Base-by-base conservation (phyloP, 2,329 filamentous ascomycete genomes). In the Ophidiomyces ophidiicola region DNA sequence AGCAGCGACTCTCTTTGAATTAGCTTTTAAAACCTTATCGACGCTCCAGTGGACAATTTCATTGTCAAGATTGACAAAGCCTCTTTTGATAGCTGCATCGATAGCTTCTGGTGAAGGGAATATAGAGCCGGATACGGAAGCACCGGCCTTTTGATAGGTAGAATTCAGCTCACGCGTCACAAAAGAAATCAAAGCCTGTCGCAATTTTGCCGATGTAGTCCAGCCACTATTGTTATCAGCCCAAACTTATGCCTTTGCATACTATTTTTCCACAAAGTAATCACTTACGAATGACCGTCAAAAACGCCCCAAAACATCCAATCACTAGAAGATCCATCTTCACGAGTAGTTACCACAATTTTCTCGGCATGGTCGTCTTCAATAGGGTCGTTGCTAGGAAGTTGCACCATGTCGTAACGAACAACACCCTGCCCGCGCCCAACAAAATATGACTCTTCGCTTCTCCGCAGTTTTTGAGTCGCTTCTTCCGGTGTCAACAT, bases 291-390 rank as follows among this genome's bases (percentile, higher is more conserved):
- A 62, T 98, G 90, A 0, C 90, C 90, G 56, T 98, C 90, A 60
- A 96, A 98, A 12, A 98, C 87, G 42, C 87, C 90, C 90, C 92
- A 98, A 60, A 98, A 98, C 86, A 96, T 96, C 90, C 90, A 98
- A 61, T 98, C 92, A 45, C 74, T 83, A 43, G 70, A 76, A 11
- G 71, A 69, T 25, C 70, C 62, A 56, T 72, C 63, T 52, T 72
- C 66, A 5, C 68, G 67, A 11, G 70, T 68, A 18, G 71, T 76
- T 60, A 96, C 84, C 32, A 98, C 85, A 53, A 96, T 94, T 71
- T 94, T 93, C 66, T 98, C 90, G 37, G 87, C 83, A 56, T 98
- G 90, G 56, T 98, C 92, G 55, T 98, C 90, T 64, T 98, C 90
- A 43, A 98, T 98, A 0, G 90, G 90, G 52, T 93, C 84, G 59